Conservation (phyloP, 257 asterid species). For the Solanum medicagineum region DNA sequence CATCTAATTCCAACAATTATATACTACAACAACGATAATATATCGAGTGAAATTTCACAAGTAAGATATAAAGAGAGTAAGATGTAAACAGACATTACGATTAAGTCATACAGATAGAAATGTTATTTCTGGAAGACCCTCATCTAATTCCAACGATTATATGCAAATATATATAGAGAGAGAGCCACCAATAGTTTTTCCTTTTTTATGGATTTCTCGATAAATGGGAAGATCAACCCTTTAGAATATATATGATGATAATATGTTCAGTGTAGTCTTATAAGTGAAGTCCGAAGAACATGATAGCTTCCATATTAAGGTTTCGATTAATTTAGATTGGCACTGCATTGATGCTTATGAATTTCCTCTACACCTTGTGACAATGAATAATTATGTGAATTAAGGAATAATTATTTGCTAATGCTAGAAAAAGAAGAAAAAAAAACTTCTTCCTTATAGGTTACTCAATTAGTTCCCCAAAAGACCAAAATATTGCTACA, state of each 20-base stretch:
- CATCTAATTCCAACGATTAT: neutral
- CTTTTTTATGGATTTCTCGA: neutral
- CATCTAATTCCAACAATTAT: neutral
- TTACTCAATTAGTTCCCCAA: neutral
- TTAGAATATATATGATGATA: neutral
- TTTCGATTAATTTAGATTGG: neutral
- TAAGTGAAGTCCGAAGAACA: neutral
- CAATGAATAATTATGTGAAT: neutral
- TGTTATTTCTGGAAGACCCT: too few relatives aligned
- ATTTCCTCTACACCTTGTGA: neutral
- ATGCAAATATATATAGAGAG: neutral
- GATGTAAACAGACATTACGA: too few relatives aligned
- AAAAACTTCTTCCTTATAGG: neutral
- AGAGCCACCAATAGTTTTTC: neutral
- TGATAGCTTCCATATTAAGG: neutral
- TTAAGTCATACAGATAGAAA: too few relatives aligned
- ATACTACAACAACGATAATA: too few relatives aligned
- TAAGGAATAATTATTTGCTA: neutral
- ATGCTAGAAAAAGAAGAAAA: neutral
- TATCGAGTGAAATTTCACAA: too few relatives aligned
- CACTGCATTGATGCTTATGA: rapidly evolving
- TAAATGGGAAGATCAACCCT: neutral
- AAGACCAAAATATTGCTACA: neutral
- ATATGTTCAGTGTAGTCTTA: too few relatives aligned
- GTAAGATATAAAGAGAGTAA: too few relatives aligned